These are phyloP conservation scores for Rhodomyrtus psidioides DNA, from an alignment of 441 rosid species.

Conservation along the genomic window DNA sequence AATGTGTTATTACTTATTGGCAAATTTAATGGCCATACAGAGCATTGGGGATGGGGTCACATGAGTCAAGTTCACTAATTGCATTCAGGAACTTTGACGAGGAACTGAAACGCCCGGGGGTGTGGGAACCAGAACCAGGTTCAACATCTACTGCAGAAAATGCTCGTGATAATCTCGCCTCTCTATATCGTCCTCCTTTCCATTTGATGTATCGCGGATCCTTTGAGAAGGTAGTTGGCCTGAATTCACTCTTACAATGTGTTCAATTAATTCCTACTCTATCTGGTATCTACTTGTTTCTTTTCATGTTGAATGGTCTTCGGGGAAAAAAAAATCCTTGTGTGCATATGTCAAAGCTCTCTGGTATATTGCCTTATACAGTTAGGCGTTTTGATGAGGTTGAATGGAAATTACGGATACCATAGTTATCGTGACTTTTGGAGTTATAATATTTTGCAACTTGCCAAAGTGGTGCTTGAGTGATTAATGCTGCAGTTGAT, in stretches of 20 bases:
- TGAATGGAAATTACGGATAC: neutral
- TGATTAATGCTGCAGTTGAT: neutral
- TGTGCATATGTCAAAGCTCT: neutral
- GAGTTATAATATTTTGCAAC: neutral
- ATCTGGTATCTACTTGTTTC: neutral
- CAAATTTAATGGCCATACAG: constrained; percentile 19
- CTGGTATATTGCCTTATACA: neutral
- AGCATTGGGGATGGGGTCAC: constrained; percentile 40
- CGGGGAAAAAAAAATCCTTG: neutral
- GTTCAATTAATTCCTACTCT: neutral
- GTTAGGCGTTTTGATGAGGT: neutral
- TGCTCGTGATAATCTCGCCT: constrained; percentile 80
- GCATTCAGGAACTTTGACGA: constrained; percentile 89
- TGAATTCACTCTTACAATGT: neutral
- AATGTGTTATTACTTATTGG: neutral
- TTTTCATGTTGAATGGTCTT: neutral
- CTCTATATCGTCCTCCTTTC: constrained; percentile 88
- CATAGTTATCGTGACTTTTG: neutral
- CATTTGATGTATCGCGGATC: constrained; percentile 80
- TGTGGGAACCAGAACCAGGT: constrained; percentile 85
- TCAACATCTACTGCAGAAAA: constrained; percentile 54
- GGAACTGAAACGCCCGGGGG: constrained; percentile 81
- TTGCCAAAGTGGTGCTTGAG: neutral
- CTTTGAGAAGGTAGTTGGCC: constrained; percentile 65
- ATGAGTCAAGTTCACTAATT: constrained; percentile 50